Evolutionary conservation across 768 basidiomycete species (phyloP).

Genomic region (Lentinus brumalis): DNA sequence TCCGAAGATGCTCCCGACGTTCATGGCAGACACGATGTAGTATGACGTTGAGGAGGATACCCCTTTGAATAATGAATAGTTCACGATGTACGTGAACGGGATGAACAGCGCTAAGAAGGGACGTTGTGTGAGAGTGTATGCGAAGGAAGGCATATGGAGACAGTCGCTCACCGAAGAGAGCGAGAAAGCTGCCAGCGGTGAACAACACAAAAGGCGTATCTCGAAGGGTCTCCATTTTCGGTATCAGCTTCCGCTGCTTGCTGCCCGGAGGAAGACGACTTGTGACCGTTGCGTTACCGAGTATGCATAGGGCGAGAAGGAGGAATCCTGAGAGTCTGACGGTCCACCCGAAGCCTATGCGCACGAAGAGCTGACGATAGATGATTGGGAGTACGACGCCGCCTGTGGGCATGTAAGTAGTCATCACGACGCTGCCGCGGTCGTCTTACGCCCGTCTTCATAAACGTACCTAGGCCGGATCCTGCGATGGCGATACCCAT

Average conservation of each 20-base stretch:
- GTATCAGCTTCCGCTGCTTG: constrained; percentile 21
- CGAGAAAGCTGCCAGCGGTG: constrained; percentile 54
- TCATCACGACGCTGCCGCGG: neutral
- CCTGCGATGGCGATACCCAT: constrained; percentile 49
- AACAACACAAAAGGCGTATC: constrained; percentile 58
- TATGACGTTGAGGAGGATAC: constrained; percentile 22
- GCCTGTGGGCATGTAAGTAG: constrained; percentile 42
- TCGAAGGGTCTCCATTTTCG: constrained; percentile 35
- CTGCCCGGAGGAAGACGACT: constrained; percentile 31
- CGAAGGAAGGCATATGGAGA: neutral
- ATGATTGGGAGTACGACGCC: constrained; percentile 71
- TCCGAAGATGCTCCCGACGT: constrained; percentile 28
- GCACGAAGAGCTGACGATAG: constrained; percentile 57
- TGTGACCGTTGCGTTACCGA: constrained; percentile 48
- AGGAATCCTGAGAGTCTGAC: constrained; percentile 58
- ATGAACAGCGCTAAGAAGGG: constrained; percentile 18
- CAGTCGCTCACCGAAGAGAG: constrained; percentile 53
- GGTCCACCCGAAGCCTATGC: constrained; percentile 63
- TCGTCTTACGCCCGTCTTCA: no score
- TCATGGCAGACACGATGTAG: constrained; percentile 34
- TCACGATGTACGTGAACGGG: constrained; percentile 34
- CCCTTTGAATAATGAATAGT: constrained; percentile 26
- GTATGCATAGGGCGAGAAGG: constrained; percentile 46
- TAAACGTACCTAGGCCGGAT: constrained; percentile 12
- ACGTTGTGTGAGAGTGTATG: neutral